Base-by-base conservation (phyloP, 805 yeast genomes). In the Grigorovia transvaalensis region DNA sequence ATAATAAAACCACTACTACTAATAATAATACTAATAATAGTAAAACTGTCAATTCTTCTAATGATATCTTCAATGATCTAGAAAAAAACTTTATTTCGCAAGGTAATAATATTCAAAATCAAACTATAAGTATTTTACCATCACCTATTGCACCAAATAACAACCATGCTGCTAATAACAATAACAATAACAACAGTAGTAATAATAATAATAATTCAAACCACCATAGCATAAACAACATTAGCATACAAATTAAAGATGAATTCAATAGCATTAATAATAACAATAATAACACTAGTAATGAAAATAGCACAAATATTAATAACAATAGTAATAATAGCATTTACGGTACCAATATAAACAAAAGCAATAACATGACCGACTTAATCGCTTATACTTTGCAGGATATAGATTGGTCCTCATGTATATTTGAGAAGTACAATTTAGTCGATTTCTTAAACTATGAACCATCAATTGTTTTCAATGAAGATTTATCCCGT, bases 401-500 rank as follows among this genome's bases (percentile, higher is more conserved):
- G 23, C 76, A 72, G 23, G 60, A 72, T 0, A 63, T 71, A 13
- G 75, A 73, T 52, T 68, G 71, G 51, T 59, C 71, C 1, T 67
- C 63, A 49, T 73, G 75, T 46, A 65, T 74, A 9, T 67, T 79
- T 41, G 71, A 74, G 2, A 75, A 74, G 50, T 78, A 77, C 57
- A 72, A 77, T 52, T 59, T 80, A 40, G 64, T 68, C 46, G 79
- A 76, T 40, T 77, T 76, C 56, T 53, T 76, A 35, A 63, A 70
- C 9, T 63, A 65, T 54, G 80, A 77, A 48, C 83, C 84, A 0
- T 75, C 77, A 4, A 72, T 73, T 50, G 77, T 77, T 51, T 71
- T 79, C 51, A 81, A 79, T 57, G 75, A 73, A 51, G 68, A 71
- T 46, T 60, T 76, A 29, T 72, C 82, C 2, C 71, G 77, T 53